Evolutionary conservation across 495 filamentous ascomycete species (phyloP).

Genomic region (Podospora pseudoanserina): DNA sequence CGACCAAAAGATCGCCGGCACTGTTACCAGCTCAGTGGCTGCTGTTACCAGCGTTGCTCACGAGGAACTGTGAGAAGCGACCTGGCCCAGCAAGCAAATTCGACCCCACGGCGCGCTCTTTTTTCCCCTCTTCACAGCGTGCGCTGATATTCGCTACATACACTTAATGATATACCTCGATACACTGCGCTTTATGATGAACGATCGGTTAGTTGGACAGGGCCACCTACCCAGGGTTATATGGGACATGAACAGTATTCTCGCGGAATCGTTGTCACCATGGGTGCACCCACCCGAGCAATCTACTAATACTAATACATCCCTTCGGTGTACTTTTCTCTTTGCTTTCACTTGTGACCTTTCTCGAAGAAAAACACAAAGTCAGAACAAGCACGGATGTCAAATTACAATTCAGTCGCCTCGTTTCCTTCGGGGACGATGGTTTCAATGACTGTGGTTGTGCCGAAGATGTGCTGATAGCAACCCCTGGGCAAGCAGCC

Average conservation of each 20-base stretch:
- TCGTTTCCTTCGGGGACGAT: constrained; percentile 33
- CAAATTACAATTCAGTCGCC: constrained; percentile 87
- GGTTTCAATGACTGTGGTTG: constrained; percentile 75
- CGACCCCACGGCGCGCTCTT: constrained; percentile 10
- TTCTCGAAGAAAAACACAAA: background rate
- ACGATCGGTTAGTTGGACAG: constrained; percentile 10
- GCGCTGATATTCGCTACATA: constrained; percentile 7
- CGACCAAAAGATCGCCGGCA: constrained; percentile 24
- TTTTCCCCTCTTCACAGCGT: constrained; percentile 11
- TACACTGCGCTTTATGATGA: constrained; percentile 12
- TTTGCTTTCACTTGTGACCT: background rate
- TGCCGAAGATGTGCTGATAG: constrained; percentile 77
- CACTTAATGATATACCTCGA: constrained; percentile 18
- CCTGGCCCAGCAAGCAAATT: constrained; percentile 4
- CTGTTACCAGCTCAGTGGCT: constrained; percentile 17
- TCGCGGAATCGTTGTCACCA: background rate
- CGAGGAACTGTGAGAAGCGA: constrained; percentile 40
- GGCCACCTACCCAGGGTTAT: background rate
- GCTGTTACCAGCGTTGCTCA: constrained; percentile 26
- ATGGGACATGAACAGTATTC: background rate
- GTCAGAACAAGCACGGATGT: constrained; percentile 81
- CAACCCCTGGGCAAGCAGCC: constrained; percentile 35
- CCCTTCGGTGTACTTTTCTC: background rate
- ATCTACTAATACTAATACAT: constrained; percentile 10
- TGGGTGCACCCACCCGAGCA: background rate